These are phyloP conservation scores for Phytophthora quininea DNA, from an alignment of 352 stramenopile genomes.

Conservation along the genomic window DNA sequence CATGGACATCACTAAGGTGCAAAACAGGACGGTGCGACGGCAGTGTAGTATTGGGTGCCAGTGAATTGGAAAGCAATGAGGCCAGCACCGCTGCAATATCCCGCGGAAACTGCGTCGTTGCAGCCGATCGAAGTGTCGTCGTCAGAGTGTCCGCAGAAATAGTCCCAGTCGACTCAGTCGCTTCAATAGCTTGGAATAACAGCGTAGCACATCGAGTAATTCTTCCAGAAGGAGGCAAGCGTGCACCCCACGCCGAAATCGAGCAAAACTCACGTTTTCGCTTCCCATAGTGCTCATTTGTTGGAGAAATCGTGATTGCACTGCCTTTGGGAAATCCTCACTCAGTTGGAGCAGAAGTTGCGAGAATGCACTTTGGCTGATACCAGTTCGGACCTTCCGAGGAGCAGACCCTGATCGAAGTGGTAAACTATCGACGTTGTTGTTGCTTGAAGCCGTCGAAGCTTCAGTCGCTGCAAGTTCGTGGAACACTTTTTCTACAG, in stretches of 20 bases:
- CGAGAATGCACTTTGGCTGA: constrained; percentile 23
- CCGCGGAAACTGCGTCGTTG: constrained; percentile 21
- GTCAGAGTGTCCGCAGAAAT: constrained; percentile 10
- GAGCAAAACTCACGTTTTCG: constrained; percentile 16
- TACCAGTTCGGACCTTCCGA: constrained; percentile 12
- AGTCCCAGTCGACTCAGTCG: not conserved
- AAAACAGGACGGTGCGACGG: not conserved
- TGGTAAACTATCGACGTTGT: constrained; percentile 5
- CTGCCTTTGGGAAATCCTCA: constrained; percentile 19
- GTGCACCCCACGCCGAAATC: constrained; percentile 27
- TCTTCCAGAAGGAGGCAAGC: constrained; percentile 31
- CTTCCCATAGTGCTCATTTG: not conserved
- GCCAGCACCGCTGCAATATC: constrained; percentile 11
- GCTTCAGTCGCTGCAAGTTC: constrained; percentile 19
- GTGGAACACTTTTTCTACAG: constrained; percentile 27
- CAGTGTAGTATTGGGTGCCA: not conserved
- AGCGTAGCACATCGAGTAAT: constrained; percentile 22
- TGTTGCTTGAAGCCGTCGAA: constrained; percentile 3
- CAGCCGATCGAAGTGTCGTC: constrained; percentile 19
- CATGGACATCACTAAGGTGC: not conserved
- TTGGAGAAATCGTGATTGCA: constrained; percentile 23
- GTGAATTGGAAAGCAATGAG: constrained; percentile 10
- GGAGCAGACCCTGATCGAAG: constrained; percentile 7
- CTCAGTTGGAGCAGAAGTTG: constrained; percentile 31
- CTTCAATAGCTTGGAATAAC: constrained; percentile 23